A percentile compares a stretch with the other conserved stretches of the same genome.
These are phyloP conservation scores for Daldinia sp. DNA, from an alignment of 2,329 filamentous ascomycete genomes.

Conservation along the genomic window DNA sequence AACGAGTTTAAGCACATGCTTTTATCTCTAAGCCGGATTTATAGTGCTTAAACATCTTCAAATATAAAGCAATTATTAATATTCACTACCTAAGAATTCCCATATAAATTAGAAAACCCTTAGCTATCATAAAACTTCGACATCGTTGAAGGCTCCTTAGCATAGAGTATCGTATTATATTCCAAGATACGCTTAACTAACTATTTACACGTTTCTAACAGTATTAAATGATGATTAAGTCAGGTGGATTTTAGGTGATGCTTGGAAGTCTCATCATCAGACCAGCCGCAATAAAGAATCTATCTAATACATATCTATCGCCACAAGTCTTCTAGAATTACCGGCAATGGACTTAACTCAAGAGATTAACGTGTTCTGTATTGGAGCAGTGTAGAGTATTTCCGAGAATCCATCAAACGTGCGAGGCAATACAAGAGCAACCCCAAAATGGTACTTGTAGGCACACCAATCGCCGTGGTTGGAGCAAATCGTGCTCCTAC, in stretches of 20 bases:
- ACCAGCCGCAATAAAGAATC: too few species aligned
- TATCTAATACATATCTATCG: too few species aligned
- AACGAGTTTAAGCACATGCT: neutral
- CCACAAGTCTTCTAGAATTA: neutral
- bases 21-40: neutral
- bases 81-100: neutral
- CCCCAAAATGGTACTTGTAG: neutral
- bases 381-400: neutral
- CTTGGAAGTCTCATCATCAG: neutral
- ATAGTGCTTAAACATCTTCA: neutral
- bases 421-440: too few species aligned
- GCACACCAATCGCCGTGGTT: neutral
- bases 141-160: too few species aligned
- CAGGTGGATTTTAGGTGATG: neutral
- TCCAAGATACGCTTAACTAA: too few species aligned
- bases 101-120: neutral
- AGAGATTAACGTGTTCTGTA: neutral
- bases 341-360: neutral
- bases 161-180: too few species aligned
- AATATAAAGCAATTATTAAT: neutral
- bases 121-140: too few species aligned
- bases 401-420: neutral
- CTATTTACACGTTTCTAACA: too few species aligned
- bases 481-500: neutral
- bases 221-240: too few species aligned